These are phyloP conservation scores for Zelopaecilomyces penicillatus DNA, from an alignment of 2,329 filamentous ascomycete species.

Conservation along the genomic window DNA sequence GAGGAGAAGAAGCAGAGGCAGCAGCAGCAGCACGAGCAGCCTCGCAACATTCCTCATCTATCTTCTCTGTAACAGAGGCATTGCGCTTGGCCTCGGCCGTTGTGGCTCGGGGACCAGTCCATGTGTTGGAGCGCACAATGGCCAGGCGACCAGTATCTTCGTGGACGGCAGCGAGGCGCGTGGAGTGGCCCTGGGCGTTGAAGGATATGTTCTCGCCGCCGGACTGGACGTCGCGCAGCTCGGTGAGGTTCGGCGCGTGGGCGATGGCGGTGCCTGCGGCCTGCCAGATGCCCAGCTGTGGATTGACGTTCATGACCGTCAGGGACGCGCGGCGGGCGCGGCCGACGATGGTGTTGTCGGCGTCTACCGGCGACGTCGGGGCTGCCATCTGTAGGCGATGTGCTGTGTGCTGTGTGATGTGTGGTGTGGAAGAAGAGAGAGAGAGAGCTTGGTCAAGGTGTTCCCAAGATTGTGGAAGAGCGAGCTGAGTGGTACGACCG, in stretches of 20 bases:
- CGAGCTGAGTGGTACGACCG: no score
- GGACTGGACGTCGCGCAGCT: constrained; percentile 18
- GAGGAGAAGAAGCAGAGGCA: no score
- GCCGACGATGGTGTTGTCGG: constrained; percentile 12
- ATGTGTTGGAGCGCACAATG: constrained; percentile 12
- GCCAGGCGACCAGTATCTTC: constrained; percentile 16
- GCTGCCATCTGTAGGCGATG: no score
- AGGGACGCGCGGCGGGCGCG: constrained; percentile 19
- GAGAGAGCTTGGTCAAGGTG: no score
- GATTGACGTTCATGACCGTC: constrained; percentile 19
- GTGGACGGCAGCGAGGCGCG: constrained; percentile 15
- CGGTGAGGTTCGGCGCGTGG: constrained; percentile 20
- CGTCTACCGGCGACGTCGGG: not conserved
- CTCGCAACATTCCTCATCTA: not conserved
- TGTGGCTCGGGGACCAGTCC: not conserved
- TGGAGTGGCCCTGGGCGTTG: constrained; percentile 20
- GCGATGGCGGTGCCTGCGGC: constrained; percentile 22
- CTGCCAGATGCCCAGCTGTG: constrained; percentile 23
- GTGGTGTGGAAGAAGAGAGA: no score
- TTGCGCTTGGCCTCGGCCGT: not conserved
- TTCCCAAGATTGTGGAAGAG: no score
- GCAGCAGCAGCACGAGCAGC: no score
- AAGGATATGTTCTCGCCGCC: constrained; percentile 20
- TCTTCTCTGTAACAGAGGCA: not conserved
- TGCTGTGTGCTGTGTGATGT: no score